A percentile compares a stretch with the other conserved stretches of the same genome.
phyloP scores from a whole-genome alignment of 2,329 filamentous ascomycete species.

The Phyllosticta citribraziliensis region DNA sequence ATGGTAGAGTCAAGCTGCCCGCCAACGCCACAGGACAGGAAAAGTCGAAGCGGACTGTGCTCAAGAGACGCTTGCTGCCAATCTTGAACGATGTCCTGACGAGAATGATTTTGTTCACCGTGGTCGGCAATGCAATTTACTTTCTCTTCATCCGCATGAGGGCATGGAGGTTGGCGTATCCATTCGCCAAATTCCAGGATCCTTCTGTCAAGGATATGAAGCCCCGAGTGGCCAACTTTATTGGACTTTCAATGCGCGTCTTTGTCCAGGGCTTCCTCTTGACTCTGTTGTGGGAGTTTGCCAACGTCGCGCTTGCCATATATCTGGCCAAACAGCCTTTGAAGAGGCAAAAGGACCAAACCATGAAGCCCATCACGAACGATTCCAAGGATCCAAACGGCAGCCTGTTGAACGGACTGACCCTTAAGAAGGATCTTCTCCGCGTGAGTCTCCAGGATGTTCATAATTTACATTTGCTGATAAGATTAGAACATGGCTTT shows the following conservation, averaged over 20 bases:
- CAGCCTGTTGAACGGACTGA: constrained; percentile 74
- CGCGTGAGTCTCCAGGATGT: constrained; percentile 47
- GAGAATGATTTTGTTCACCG: constrained; percentile 50
- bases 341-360: constrained; percentile 51
- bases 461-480: too few relatives aligned
- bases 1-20: constrained; percentile 54
- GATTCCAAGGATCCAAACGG: constrained; percentile 89
- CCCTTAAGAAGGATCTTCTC: constrained; percentile 69
- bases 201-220: neutral
- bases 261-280: constrained; percentile 53
- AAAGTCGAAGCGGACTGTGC: neutral
- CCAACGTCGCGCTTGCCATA: constrained; percentile 68
- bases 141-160: constrained; percentile 20
- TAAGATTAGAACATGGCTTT: constrained; percentile 62
- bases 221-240: constrained; percentile 2
- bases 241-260: constrained; percentile 14
- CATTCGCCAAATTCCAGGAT: neutral
- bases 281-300: constrained; percentile 63
- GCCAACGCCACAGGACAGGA: neutral
- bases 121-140: constrained; percentile 19
- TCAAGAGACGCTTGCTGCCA: constrained; percentile 1
- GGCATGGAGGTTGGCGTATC: constrained; percentile 47
- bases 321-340: constrained; percentile 72
- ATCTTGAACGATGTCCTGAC: constrained; percentile 32
- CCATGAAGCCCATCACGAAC: constrained; percentile 59